Conservation (phyloP, 495 filamentous ascomycete genomes). For the Xylaria venustula region DNA sequence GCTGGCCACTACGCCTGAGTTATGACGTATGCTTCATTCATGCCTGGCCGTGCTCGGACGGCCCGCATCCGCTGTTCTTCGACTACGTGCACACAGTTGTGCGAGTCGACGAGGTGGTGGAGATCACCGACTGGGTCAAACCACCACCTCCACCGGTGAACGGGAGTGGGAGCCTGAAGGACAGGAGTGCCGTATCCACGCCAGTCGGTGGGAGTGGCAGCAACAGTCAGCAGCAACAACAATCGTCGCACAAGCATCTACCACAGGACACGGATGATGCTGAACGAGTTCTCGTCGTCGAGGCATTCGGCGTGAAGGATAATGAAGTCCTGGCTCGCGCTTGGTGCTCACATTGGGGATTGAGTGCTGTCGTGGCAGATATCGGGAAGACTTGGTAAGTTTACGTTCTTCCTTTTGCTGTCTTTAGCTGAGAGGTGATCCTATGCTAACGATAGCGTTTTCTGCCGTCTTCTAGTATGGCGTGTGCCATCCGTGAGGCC, state of each 20-base stretch:
- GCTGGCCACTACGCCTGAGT: slow-evolving; percentile 59
- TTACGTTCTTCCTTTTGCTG: not conserved
- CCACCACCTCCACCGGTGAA: slow-evolving; percentile 17
- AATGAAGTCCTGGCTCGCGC: slow-evolving; percentile 73
- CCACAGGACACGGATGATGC: slow-evolving; percentile 37
- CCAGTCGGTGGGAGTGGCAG: slow-evolving; percentile 18
- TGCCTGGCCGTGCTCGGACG: slow-evolving; percentile 65
- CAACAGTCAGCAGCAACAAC: slow-evolving; percentile 7
- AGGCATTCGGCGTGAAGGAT: slow-evolving; percentile 67
- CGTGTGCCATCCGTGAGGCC: slow-evolving; percentile 68
- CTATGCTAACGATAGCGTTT: not conserved
- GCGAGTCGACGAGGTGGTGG: slow-evolving; percentile 58
- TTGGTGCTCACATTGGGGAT: slow-evolving; percentile 70
- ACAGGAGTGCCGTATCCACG: slow-evolving; percentile 21
- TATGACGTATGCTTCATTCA: slow-evolving; percentile 66
- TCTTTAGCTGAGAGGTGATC: not conserved
- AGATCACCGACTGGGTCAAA: slow-evolving; percentile 60
- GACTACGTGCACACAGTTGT: slow-evolving; percentile 59
- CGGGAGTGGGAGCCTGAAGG: slow-evolving; percentile 18
- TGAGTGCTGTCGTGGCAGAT: slow-evolving; percentile 65
- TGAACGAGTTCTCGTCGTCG: slow-evolving; percentile 64
- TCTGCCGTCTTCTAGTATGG: slow-evolving; percentile 46
- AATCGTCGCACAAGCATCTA: not conserved
- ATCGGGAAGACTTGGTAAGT: slow-evolving; percentile 62
- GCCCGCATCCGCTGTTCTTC: slow-evolving; percentile 67